Evolutionary conservation across 2,329 filamentous ascomycete genomes (phyloP), one percentile per base, ranked within the genome.

Genomic region (Epichloe sp.): DNA sequence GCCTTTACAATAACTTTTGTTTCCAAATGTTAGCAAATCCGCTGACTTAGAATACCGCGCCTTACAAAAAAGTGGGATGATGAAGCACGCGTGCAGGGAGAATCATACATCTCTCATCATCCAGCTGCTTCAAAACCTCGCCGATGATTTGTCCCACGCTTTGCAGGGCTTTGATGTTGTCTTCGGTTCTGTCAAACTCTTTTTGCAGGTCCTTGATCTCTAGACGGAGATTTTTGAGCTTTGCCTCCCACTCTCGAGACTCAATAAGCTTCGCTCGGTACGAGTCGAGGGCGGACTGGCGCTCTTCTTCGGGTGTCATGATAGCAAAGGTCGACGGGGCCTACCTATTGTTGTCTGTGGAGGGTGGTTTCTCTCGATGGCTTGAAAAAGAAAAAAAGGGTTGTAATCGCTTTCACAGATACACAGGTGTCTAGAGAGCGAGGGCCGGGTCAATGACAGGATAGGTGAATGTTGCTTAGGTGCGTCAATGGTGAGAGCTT

Each of bases 141-240:
- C 93, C 93, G 69, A 98, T 97, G 70, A 98, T 98, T 74, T 98
- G 93, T 48, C 93, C 93, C 51, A 98, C 93, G 69, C 93, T 97
- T 75, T 98, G 93, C 64, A 98, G 75, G 59, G 93, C 93, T 77
- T 98, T 98, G 77, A 98, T 97, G 74, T 97, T 97, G 59, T 98
- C 94, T 68, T 98, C 93, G 50, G 93, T 97, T 59, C 91, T 83
- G 68, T 98, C 91, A 64, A 90, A 98, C 62, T 97, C 90, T 65
- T 86, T 89, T 67, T 95, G 88, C 51, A 97, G 72, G 54, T 86
- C 88, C 75, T 97, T 98, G 70, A 98, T 96, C 60, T 96, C 93
- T 71, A 95, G 75, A 56, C 93, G 87, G 62, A 98, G 75, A 49
- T 85, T 81, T 76, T 97, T 98, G 55, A 98, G 80, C 78, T 97